Percentiles rank a stretch among this genome's conserved stretches.
phyloP scores from a whole-genome alignment of 2,329 filamentous ascomycete species.

The Myriosclerotinia curreyana region DNA sequence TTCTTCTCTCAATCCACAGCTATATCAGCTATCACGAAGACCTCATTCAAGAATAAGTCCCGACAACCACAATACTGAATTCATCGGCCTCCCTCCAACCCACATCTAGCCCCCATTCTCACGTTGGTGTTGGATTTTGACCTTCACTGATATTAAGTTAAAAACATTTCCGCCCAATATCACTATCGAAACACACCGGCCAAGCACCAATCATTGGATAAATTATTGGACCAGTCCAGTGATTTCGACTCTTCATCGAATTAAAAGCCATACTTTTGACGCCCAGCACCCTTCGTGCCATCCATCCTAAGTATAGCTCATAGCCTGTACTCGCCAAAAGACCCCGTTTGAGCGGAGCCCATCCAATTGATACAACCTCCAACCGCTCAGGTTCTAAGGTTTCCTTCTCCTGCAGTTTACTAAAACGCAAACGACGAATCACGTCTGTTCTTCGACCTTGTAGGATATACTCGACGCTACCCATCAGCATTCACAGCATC shows the following conservation, averaged over 20 bases:
- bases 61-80: neutral
- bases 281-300: constrained; percentile 26
- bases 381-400: constrained; percentile 26
- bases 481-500: constrained; percentile 1
- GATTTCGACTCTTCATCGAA: constrained; percentile 7
- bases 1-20: constrained; percentile 3
- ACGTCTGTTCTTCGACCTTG: constrained; percentile 21
- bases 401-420: constrained; percentile 28
- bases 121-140: neutral
- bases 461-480: constrained; percentile 3
- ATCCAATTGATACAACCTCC: constrained; percentile 26
- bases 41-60: neutral
- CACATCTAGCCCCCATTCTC: constrained; percentile 18
- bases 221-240: neutral
- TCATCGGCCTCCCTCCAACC: neutral
- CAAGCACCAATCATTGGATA: constrained; percentile 17
- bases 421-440: constrained; percentile 33
- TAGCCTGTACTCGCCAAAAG: constrained; percentile 25
- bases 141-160: constrained; percentile 1
- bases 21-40: constrained; percentile 3
- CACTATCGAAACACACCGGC: constrained; percentile 8
- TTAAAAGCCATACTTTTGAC: constrained; percentile 20
- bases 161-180: constrained; percentile 15
- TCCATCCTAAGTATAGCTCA: constrained; percentile 32
- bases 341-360: constrained; percentile 22